These are phyloP conservation scores for Aurantiochytrium sp. DNA, from an alignment of 108 stramenopile genomes.

Conservation along the genomic window DNA sequence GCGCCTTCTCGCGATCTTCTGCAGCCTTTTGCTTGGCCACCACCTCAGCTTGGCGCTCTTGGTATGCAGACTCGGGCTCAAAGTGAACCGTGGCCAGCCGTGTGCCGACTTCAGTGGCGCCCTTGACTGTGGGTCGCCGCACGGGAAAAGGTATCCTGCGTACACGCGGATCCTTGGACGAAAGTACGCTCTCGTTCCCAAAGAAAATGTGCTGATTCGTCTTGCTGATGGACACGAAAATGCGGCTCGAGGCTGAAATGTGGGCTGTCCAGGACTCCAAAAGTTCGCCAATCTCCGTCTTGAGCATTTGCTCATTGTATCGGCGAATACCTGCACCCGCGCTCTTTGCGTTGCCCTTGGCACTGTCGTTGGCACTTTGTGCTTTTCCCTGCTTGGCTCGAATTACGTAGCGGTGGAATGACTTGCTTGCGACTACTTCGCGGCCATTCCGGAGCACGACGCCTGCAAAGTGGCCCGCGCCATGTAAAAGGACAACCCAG, in stretches of 20 bases:
- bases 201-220: constrained; percentile 14
- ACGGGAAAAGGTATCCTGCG: background rate
- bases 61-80: background rate
- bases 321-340: background rate
- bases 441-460: background rate
- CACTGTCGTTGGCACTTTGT: background rate
- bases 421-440: background rate
- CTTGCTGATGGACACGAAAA: background rate
- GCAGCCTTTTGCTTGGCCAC: background rate
- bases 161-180: background rate
- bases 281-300: background rate
- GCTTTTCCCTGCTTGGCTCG: background rate
- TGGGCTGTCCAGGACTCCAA: background rate
- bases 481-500: background rate
- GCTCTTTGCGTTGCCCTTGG: constrained; percentile 2
- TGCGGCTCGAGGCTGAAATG: background rate
- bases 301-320: constrained; percentile 6
- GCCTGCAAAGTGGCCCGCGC: constrained; percentile 17
- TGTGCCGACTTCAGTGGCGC: background rate
- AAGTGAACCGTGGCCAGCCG: background rate
- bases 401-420: background rate
- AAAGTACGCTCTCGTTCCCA: background rate
- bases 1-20: background rate
- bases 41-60: background rate
- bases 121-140: background rate